Base-by-base conservation (phyloP, 129 eudicot genomes). In the Tanacetum coccineum region DNA sequence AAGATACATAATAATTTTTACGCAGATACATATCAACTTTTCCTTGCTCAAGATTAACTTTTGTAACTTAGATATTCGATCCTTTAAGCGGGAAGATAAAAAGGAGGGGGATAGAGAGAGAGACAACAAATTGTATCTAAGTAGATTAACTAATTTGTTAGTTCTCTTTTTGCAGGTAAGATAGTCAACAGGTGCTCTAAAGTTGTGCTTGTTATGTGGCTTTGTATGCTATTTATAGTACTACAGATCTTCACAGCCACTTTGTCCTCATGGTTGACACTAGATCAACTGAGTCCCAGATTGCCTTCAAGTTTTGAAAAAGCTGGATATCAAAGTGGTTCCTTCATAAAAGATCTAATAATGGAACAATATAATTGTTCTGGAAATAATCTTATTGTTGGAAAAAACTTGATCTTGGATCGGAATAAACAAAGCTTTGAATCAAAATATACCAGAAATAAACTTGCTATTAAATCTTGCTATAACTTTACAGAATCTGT, bases 191-290 rank as follows among this genome's bases (percentile, higher is more conserved):
- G 12, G 61, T 66, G 72, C 79, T 66, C 79, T n/a, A 74, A 66
- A 32, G 73, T 74, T 47, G 79, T 74, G 67, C 67, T 74, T 9
- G 73, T 74, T 1, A 47, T 58, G 54, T 74, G 79, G 68, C 17
- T 74, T 8, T 26, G 73, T 66, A 65, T 74, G 78, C 46, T 66
- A 12, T 74, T 74, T 67, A 74, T 74, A 26, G 28, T 74, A 18
- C 12, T 74, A 0, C 72, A 74, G 18, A 67, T 74, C 14, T 74
- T 45, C 53, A 74, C 78, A 1, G 73, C 73, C 18, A 74, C 73
- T 19, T 45, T 74, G 32, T 66, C 79, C 15, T 74, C 79, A 30
- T 66, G 79, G 79, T 66, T 66, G 28, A 74, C 79, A 9, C 42
- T 74, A 10, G 60, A 66, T 57, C 79, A 74, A 74, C 45, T 74